Base-by-base conservation (phyloP, 225 moss, liverwort and hornwort species). In the Rhytidiadelphus loreus region DNA sequence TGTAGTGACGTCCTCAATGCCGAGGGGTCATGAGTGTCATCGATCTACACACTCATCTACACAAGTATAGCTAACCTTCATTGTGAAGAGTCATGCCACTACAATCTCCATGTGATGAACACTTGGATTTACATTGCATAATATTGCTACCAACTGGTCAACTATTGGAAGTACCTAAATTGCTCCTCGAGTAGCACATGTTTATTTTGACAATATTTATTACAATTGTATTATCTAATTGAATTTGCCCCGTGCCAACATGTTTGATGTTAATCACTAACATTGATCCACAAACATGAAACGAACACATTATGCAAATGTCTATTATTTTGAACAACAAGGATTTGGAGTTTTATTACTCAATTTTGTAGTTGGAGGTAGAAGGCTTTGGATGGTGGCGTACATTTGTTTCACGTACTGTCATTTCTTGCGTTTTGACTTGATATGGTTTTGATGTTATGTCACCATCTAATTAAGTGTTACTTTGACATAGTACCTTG, bases 71-170 rank as follows among this genome's bases (percentile, higher is more conserved):
- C 20, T n/a, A n/a, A n/a, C 61, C 13, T 28, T 65, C 16, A 12
- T 3, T 2, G 7, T 43, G n/a, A 37, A 2, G 37, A 55, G 15
- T 2, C 2, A 7, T 4, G 12, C 3, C 5, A 5, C 1, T 14
- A 2, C 0, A 1, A 12, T 57, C 21, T 50, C n/a, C n/a, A n/a
- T n/a, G n/a, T n/a, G n/a, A n/a, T n/a, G n/a, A n/a, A n/a, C n/a
- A n/a, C n/a, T n/a, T n/a, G n/a, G n/a, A n/a, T n/a, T n/a, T n/a
- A n/a, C n/a, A n/a, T 77, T 77, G 63, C 41, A 21, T 46, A 24
- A 17, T 7, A 12, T 8, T 24, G 1, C 22, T 32, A 20, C 22
- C 52, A 8, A 28, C 30, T 19, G 30, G 8, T n/a, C n/a, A n/a
- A n/a, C n/a, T n/a, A n/a, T n/a, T 44, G 1, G 44, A 37, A 72